These are phyloP conservation scores for Coemansia sp. DNA, from an alignment of 192 early-diverging fungal species.

Conservation along the genomic window DNA sequence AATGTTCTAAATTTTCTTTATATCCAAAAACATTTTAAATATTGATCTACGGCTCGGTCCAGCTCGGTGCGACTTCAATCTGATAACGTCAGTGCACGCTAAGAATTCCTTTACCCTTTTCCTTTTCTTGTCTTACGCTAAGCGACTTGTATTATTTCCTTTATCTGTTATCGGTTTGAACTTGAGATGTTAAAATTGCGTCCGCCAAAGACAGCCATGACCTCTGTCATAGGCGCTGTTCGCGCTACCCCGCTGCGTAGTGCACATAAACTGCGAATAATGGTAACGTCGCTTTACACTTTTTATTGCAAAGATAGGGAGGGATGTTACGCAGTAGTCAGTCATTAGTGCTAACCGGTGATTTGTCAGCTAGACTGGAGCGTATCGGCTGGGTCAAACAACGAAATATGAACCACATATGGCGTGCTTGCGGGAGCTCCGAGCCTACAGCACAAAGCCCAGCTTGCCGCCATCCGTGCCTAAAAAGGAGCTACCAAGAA, in stretches of 20 bases:
- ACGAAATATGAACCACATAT: not conserved
- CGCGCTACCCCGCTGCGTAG: not conserved
- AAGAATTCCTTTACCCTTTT: too few species aligned
- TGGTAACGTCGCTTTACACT: not conserved
- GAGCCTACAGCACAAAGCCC: conserved; percentile 2
- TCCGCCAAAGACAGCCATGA: not conserved
- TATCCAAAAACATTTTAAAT: not conserved
- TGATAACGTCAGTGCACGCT: too few species aligned
- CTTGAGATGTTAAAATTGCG: not conserved
- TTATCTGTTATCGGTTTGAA: too few species aligned
- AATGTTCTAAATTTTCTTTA: not conserved
- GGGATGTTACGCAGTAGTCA: not conserved
- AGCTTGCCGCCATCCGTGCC: not conserved
- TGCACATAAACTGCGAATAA: conserved; percentile 4
- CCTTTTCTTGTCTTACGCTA: too few species aligned
- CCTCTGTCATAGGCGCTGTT: not conserved
- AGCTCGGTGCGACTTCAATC: too few species aligned
- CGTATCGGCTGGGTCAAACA: not conserved
- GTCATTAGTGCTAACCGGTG: not conserved
- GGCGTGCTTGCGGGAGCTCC: conserved; percentile 6
- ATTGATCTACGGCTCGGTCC: too few species aligned
- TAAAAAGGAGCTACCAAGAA: not conserved
- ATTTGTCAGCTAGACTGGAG: not conserved
- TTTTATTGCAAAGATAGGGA: not conserved
- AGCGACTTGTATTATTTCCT: too few species aligned